phyloP scores from a whole-genome alignment of 2,329 filamentous ascomycete species.

The Ascochyta fabae region DNA sequence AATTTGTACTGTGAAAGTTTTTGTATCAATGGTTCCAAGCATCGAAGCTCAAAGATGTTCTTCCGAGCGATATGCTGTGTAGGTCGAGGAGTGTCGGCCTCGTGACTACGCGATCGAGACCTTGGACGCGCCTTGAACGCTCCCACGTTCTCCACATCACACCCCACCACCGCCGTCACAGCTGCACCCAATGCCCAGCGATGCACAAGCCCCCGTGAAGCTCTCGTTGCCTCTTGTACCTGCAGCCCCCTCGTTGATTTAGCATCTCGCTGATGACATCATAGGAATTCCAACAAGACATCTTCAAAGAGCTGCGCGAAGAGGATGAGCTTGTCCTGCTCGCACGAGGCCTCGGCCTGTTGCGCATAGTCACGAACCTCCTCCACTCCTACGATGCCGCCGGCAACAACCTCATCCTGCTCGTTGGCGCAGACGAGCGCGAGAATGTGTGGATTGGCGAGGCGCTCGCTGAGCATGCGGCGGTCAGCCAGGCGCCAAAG shows the following conservation, averaged over 20 bases:
- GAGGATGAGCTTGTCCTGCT: conserved; percentile 95
- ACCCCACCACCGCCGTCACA: conserved; percentile 26
- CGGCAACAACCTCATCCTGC: conserved; percentile 87
- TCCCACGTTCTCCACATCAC: conserved; percentile 23
- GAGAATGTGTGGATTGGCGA: conserved; percentile 98
- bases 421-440: conserved; percentile 87
- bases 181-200: conserved; percentile 46
- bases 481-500: conserved; percentile 80
- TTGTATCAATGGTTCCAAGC: neutral
- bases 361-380: conserved; percentile 93
- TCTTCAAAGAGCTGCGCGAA: conserved; percentile 74
- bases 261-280: conserved; percentile 29
- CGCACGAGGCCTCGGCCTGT: conserved; percentile 87
- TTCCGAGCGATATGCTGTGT: no score
- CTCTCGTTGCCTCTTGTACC: conserved; percentile 76
- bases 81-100: neutral
- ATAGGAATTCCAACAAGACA: conserved; percentile 87
- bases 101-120: conserved; percentile 37
- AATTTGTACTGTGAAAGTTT: neutral
- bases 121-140: conserved; percentile 25
- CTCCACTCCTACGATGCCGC: conserved; percentile 96
- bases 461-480: conserved; percentile 92
- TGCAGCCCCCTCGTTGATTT: neutral
- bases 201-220: conserved; percentile 69
- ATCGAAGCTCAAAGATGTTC: no score